Conservation (phyloP, 2,329 filamentous ascomycete species). For the Leptographium procerum region DNA sequence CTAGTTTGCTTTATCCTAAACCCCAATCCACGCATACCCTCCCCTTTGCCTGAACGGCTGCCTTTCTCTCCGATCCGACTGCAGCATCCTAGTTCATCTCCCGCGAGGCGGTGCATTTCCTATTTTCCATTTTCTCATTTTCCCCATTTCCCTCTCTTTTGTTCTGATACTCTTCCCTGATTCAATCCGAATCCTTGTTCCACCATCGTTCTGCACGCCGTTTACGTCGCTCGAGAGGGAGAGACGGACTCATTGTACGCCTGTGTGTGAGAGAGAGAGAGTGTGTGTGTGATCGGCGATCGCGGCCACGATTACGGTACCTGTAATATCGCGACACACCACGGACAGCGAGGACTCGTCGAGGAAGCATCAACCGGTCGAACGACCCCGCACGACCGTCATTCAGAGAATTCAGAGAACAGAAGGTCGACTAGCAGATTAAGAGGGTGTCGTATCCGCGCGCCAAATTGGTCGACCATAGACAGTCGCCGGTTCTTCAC, state of each 20-base stretch:
- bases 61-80: neutral
- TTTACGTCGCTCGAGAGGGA: neutral
- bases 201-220: neutral
- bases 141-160: neutral
- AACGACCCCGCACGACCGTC: no score
- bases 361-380: neutral
- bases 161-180: neutral
- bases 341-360: neutral
- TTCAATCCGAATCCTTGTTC: neutral
- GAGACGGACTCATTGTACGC: neutral
- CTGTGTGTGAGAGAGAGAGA: no score
- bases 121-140: no score
- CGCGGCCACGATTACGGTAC: no score
- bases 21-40: neutral
- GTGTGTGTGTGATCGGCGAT: no score
- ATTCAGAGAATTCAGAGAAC: neutral
- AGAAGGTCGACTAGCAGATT: neutral
- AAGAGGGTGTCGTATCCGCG: neutral
- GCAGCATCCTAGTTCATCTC: neutral
- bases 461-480: neutral
- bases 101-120: constrained; percentile 2
- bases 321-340: neutral
- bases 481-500: neutral
- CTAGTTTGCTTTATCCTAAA: neutral
- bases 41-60: neutral